Base-by-base conservation (phyloP, 139 green algal species). In the Tetraselmis striata region DNA sequence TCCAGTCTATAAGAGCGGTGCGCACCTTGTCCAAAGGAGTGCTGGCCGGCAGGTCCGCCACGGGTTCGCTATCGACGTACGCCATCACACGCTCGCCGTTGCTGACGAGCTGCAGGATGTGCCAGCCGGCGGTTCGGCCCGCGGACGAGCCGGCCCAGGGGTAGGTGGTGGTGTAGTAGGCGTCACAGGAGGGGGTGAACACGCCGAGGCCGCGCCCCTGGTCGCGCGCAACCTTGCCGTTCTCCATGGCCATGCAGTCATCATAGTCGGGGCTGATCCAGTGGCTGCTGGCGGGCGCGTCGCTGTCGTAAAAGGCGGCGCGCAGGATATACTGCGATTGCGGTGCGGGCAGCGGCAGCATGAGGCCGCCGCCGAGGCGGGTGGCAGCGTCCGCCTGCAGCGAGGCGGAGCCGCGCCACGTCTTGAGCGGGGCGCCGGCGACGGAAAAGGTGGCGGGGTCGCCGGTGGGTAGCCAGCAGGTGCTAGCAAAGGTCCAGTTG, bases 251-350 rank as follows among this genome's bases (percentile, higher is more conserved):
- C 22, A 18, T 29, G 74, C 74, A 77, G 81, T 84, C 81, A 30
- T 84, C 81, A 75, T 77, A 84, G 81, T 84, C 83, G 18, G 81
- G 75, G 29, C 29, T 77, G n/a, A 84, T 76, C 81, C 81, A 84
- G 74, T 84, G 76, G 74, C 28, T 81, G 67, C 29, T 59, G 24
- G 5, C 29, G 29, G 30, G 29, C 28, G 81, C 81, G 74, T 81
- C 81, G 27, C 76, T 82, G 76, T 81, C 81, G 81, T 84, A 84
- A 23, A 81, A 74, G 18, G 24, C 45, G 25, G 29, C 81, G 32
- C 45, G 32, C 2, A 81, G 74, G 5, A 81, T 28, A 75, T 81
- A 84, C 25, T 77, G n/a, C 29, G n/a, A 1, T 75, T 82, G 77
- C 74, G 75, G 24, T 18, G 25, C 29, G 29, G 45, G 45, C 45